phyloP scores from a whole-genome alignment of 345 rosid species.

The Eucalyptus cladocalyx region DNA sequence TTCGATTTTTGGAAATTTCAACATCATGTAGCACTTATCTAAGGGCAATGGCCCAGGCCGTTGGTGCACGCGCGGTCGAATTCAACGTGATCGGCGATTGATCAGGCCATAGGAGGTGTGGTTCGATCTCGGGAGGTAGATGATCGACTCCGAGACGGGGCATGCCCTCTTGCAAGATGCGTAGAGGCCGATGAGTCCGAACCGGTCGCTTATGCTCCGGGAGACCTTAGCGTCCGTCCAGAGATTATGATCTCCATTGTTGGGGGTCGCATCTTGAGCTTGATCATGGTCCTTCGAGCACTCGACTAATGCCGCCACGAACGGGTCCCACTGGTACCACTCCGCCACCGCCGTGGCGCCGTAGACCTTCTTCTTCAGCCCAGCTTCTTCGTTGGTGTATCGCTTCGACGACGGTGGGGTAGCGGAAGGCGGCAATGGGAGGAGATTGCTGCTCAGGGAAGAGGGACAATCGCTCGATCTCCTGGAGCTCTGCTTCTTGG shows the following conservation, averaged over 20 bases:
- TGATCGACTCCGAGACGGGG: slow-evolving; percentile 62
- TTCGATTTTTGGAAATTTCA: neutral
- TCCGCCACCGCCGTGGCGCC: neutral
- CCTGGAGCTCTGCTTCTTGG: slow-evolving; percentile 36
- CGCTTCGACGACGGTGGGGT: slow-evolving; percentile 12
- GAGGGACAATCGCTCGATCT: neutral
- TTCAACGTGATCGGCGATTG: slow-evolving; percentile 7
- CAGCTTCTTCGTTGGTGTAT: neutral
- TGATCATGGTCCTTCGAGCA: slow-evolving; percentile 51
- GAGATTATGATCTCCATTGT: neutral
- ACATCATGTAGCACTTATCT: neutral
- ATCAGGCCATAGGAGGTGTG: slow-evolving; percentile 14
- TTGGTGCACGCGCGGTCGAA: neutral
- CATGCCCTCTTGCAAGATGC: slow-evolving; percentile 58
- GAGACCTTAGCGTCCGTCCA: slow-evolving; percentile 18
- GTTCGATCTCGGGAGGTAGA: slow-evolving; percentile 43
- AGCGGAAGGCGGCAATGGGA: slow-evolving; percentile 59
- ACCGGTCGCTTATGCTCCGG: slow-evolving; percentile 14
- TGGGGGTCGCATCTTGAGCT: neutral
- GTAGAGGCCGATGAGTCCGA: slow-evolving; percentile 55
- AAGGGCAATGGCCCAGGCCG: neutral
- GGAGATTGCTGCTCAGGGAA: slow-evolving; percentile 2
- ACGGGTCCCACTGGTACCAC: slow-evolving; percentile 41
- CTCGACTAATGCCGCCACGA: slow-evolving; percentile 57
- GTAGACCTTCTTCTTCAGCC: slow-evolving; percentile 6